Conservation (phyloP, 257 asterid genomes). For the Solanum chmielewskii region DNA sequence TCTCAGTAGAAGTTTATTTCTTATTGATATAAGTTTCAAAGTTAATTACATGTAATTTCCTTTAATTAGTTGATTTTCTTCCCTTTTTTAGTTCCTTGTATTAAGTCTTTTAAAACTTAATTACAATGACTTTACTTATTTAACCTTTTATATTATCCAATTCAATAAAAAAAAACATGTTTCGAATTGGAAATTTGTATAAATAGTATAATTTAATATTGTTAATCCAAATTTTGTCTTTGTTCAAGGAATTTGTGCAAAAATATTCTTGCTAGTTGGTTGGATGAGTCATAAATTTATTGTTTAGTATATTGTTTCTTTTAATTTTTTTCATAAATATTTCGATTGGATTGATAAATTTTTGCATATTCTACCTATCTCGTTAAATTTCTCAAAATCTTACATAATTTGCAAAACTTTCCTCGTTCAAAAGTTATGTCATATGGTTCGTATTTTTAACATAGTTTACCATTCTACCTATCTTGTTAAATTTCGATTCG, state of each 20-base stretch:
- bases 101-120: neutral
- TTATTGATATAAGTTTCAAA: neutral
- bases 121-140: neutral
- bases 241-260: neutral
- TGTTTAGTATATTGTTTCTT: neutral
- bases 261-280: neutral
- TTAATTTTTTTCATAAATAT: too few relatives aligned
- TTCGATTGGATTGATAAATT: too few relatives aligned
- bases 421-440: neutral
- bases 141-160: neutral
- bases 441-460: too few relatives aligned
- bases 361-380: rapidly evolving
- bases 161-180: neutral
- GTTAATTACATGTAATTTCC: neutral
- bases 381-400: neutral
- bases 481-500: neutral
- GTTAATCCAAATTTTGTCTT: neutral
- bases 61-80: neutral
- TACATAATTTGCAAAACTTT: neutral
- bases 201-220: neutral
- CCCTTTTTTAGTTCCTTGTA: neutral
- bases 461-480: neutral
- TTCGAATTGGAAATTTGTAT: neutral
- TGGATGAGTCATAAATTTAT: neutral
- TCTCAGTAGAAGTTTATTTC: neutral